Evolutionary conservation across 139 green algal genomes (phyloP).

Genomic region (Mesostigma viride): DNA sequence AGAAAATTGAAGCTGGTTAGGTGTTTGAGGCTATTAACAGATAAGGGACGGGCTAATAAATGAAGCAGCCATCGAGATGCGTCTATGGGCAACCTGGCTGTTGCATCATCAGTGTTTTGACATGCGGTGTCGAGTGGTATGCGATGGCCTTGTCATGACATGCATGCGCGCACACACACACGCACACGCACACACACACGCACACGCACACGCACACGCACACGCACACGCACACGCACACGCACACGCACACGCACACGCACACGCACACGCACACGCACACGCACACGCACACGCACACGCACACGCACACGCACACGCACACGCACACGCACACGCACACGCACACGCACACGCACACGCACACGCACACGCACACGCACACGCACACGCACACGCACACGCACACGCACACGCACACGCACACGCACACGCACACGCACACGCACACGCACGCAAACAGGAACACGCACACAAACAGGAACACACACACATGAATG

Average conservation of each 20-base stretch:
- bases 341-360: background rate
- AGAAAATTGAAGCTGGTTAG: no score
- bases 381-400: background rate
- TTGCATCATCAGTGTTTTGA: no score
- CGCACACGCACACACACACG: background rate
- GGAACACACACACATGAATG: no score
- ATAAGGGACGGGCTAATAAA: no score
- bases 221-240: background rate
- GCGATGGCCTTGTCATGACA: no score
- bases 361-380: background rate
- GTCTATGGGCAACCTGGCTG: no score
- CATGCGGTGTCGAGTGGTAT: no score
- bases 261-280: background rate
- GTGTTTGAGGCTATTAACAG: no score
- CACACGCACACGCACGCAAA: conserved; percentile 1
- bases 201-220: background rate
- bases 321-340: background rate
- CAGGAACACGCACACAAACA: conserved; percentile 5
- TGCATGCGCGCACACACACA: background rate
- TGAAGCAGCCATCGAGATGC: no score
- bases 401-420: background rate
- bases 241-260: background rate
- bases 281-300: background rate
- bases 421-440: background rate
- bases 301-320: background rate